phyloP scores from a whole-genome alignment of 768 basidiomycete genomes.

The Tubosaeta sp. region DNA sequence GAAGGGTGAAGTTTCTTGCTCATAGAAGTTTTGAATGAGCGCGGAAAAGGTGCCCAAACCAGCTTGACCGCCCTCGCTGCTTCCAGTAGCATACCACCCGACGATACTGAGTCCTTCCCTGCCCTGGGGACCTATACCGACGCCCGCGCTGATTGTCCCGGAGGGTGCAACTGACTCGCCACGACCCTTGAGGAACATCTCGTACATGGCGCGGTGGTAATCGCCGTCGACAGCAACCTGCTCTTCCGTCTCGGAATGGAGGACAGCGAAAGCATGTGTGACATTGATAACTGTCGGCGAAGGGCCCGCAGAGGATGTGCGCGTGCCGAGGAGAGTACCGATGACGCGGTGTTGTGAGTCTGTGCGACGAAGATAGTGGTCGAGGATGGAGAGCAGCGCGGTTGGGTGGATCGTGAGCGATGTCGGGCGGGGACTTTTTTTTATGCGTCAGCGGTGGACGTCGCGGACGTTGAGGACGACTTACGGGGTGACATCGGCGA shows the following conservation, averaged over 20 bases:
- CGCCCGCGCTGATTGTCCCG: slow-evolving; percentile 13
- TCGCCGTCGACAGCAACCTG: slow-evolving; percentile 97
- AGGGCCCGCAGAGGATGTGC: slow-evolving; percentile 43
- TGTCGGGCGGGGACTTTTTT: slow-evolving; percentile 60
- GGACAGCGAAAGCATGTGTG: slow-evolving; percentile 82
- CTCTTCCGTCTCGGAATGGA: slow-evolving; percentile 88
- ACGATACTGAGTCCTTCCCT: slow-evolving; percentile 82
- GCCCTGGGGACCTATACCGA: slow-evolving; percentile 19
- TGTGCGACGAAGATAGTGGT: slow-evolving; percentile 90
- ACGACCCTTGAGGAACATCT: slow-evolving; percentile 63
- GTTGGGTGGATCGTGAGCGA: slow-evolving; percentile 85
- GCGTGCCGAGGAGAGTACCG: slow-evolving; percentile 87
- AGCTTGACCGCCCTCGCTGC: slow-evolving; percentile 39
- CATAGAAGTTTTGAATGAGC: slow-evolving; percentile 96
- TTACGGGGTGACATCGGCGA: slow-evolving; percentile 33
- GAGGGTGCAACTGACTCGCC: slow-evolving; percentile 41
- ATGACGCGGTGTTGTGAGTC: slow-evolving; percentile 85
- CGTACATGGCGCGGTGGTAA: slow-evolving; percentile 91
- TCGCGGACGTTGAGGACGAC: slow-evolving; percentile 4
- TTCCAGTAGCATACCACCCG: slow-evolving; percentile 87
- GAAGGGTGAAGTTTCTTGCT: slow-evolving; percentile 83
- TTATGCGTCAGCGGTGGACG: background rate
- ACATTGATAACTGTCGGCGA: slow-evolving; percentile 52
- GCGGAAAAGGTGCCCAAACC: slow-evolving; percentile 89
- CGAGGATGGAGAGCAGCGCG: slow-evolving; percentile 91